Evolutionary conservation across 2,329 filamentous ascomycete genomes (phyloP).

Genomic region (Ceratocystiopsis minuta): DNA sequence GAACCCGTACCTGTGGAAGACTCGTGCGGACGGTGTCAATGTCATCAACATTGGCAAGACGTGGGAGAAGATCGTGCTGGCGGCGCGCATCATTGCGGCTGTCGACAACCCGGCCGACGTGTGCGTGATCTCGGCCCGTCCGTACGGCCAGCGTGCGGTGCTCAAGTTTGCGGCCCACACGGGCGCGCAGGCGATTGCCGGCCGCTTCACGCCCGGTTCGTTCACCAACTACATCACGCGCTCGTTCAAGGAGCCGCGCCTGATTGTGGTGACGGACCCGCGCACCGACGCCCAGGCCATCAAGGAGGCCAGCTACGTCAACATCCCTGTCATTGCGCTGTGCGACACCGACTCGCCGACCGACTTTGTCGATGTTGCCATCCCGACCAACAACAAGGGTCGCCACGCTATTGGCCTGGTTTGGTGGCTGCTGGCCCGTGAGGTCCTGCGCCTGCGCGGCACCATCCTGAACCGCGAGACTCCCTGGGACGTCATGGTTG

Average conservation of each 20-base stretch:
- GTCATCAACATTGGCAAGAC: slow-evolving; percentile 99
- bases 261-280: slow-evolving; percentile 98
- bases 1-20: slow-evolving; percentile 91
- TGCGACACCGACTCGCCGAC: slow-evolving; percentile 98
- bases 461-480: slow-evolving; percentile 91
- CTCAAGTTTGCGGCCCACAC: slow-evolving; percentile 99
- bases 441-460: slow-evolving; percentile 96
- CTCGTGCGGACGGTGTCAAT: slow-evolving; percentile 94
- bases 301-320: slow-evolving; percentile 99
- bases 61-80: slow-evolving; percentile 99
- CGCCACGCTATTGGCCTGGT: slow-evolving; percentile 95
- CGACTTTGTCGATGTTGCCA: slow-evolving; percentile 98
- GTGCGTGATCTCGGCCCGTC: slow-evolving; percentile 97
- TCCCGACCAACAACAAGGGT: slow-evolving; percentile 99
- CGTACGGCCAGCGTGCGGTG: slow-evolving; percentile 97
- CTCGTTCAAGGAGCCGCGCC: slow-evolving; percentile 99
- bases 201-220: slow-evolving; percentile 99
- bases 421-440: slow-evolving; percentile 99
- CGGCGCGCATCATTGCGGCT: slow-evolving; percentile 94
- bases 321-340: slow-evolving; percentile 98
- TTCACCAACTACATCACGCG: slow-evolving; percentile 99
- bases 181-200: slow-evolving; percentile 91
- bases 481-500: slow-evolving; percentile 98
- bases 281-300: slow-evolving; percentile 99
- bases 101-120: slow-evolving; percentile 99